Evolutionary conservation across 1,139 yeast genomes (phyloP).

Genomic region (Hyphopichia wangnamkhiaoensis): DNA sequence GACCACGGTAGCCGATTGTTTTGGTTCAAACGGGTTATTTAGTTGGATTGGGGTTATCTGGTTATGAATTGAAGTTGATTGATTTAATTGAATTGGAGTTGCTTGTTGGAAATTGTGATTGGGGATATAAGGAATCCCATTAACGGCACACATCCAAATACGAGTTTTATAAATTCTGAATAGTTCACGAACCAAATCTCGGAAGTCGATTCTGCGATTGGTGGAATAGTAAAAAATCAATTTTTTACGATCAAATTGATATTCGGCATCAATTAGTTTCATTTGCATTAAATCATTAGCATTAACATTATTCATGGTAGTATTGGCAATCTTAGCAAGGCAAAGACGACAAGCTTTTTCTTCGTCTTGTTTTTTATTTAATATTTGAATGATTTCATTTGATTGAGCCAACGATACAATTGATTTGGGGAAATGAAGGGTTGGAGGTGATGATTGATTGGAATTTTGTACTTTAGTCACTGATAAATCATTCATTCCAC

Average conservation of each 20-base stretch:
- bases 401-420: conserved; percentile 68
- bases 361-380: conserved; percentile 67
- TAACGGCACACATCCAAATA: conserved; percentile 95
- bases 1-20: no score
- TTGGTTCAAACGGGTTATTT: conserved; percentile 7
- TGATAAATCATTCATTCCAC: conserved; percentile 22
- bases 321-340: conserved; percentile 56
- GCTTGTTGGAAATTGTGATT: conserved; percentile 7
- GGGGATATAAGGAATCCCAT: conserved; percentile 29
- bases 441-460: conserved; percentile 32
- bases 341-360: conserved; percentile 68
- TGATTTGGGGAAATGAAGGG: conserved; percentile 68
- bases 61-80: conserved; percentile 5
- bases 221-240: conserved; percentile 82
- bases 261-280: conserved; percentile 76
- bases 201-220: conserved; percentile 82
- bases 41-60: conserved; percentile 3
- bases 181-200: conserved; percentile 88
- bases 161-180: conserved; percentile 93
- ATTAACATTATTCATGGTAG: conserved; percentile 12
- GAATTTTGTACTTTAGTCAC: conserved; percentile 17
- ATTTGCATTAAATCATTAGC: conserved; percentile 27
- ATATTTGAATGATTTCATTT: conserved; percentile 60
- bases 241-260: conserved; percentile 94
- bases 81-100: conserved; percentile 4